Conservation (phyloP, 78 protist species). For the Dictyostelium capitatum region DNA sequence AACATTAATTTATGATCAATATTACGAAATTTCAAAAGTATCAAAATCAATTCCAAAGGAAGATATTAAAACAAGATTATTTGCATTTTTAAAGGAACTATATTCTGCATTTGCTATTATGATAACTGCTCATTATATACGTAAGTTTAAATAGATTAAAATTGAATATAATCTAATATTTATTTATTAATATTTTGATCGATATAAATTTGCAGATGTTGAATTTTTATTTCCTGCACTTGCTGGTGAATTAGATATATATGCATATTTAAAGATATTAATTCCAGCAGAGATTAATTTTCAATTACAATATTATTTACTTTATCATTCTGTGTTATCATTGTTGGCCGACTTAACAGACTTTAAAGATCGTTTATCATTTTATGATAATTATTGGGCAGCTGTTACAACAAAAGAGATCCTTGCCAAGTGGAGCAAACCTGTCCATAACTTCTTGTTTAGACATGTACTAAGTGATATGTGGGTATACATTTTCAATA, state of each 20-base stretch:
- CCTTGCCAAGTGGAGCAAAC: conserved; percentile 30
- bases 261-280: not conserved
- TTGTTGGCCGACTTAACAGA: conserved; percentile 48
- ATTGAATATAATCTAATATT: no score
- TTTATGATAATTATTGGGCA: conserved; percentile 61
- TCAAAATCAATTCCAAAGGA: not conserved
- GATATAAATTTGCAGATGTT: no score
- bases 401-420: conserved; percentile 14
- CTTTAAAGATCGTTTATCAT: conserved; percentile 46
- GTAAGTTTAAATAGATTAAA: no score
- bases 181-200: no score
- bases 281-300: conserved; percentile 48
- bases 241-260: not conserved
- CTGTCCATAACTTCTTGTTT: conserved; percentile 49
- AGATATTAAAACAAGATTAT: not conserved
- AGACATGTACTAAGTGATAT: conserved; percentile 44
- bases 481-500: no score
- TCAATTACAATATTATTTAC: conserved; percentile 47
- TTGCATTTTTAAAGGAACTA: conserved; percentile 5
- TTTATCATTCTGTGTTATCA: conserved; percentile 57
- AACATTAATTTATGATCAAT: conserved; percentile 63
- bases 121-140: conserved; percentile 22
- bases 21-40: conserved; percentile 10
- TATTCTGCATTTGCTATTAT: conserved; percentile 29
- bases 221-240: conserved; percentile 34